phyloP scores from a whole-genome alignment of 1,284 basidiomycete species.

The Peniophora sp. region DNA sequence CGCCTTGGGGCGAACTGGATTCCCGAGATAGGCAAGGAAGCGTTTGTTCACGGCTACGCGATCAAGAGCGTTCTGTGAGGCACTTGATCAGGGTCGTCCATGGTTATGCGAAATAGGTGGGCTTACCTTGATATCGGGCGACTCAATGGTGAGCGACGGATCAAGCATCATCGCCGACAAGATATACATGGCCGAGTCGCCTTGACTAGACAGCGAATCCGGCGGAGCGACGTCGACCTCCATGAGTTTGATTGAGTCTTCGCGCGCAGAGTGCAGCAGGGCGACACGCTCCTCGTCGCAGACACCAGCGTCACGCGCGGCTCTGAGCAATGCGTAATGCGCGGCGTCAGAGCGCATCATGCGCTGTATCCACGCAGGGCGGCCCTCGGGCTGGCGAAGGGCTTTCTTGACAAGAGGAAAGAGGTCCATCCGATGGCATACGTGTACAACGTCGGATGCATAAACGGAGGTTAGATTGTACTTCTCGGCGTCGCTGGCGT shows the following conservation, averaged over 20 bases:
- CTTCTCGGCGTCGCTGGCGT: too few species aligned
- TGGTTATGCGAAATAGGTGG: not conserved
- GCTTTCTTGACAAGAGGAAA: not conserved
- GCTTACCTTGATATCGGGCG: constrained; percentile 1
- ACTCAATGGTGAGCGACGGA: too few species aligned
- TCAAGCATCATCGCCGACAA: not conserved
- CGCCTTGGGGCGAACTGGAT: not conserved
- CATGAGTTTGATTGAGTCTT: not conserved
- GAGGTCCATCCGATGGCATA: not conserved
- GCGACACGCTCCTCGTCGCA: not conserved
- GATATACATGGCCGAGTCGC: not conserved
- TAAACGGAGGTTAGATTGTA: too few species aligned
- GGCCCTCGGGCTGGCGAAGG: not conserved
- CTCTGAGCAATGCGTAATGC: not conserved
- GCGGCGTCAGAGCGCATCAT: not conserved
- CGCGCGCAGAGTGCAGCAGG: not conserved
- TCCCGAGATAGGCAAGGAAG: constrained; percentile 5
- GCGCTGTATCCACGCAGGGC: not conserved
- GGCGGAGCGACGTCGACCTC: not conserved
- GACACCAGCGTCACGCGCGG: not conserved
- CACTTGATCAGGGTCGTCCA: not conserved
- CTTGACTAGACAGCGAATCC: not conserved
- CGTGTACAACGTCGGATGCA: too few species aligned
- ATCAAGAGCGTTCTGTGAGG: constrained; percentile 3
- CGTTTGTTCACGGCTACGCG: constrained; percentile 6